Evolutionary conservation across 2,329 filamentous ascomycete species (phyloP).

Genomic region (Mollisia scopiformis): DNA sequence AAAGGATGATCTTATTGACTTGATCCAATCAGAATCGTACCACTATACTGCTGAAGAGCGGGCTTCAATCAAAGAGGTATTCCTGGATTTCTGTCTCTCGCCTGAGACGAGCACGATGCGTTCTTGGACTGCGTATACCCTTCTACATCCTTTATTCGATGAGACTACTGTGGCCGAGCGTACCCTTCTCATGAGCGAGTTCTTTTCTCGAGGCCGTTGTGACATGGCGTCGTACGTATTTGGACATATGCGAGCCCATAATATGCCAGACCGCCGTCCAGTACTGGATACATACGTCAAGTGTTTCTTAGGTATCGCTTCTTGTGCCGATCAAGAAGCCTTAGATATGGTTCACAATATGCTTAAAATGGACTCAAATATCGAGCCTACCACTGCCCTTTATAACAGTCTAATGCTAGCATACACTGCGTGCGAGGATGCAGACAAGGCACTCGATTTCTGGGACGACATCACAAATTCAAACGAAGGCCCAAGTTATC

Average conservation of each 20-base stretch:
- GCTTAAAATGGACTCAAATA: conserved; percentile 85
- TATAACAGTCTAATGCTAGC: conserved; percentile 88
- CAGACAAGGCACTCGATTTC: conserved; percentile 71
- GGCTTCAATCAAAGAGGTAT: conserved; percentile 62
- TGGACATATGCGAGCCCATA: conserved; percentile 87
- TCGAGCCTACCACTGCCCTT: conserved; percentile 76
- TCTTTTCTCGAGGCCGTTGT: conserved; percentile 75
- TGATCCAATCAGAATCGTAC: conserved; percentile 75
- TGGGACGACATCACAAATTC: conserved; percentile 85
- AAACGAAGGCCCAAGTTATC: conserved; percentile 83
- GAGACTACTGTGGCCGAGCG: conserved; percentile 69
- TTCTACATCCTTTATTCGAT: conserved; percentile 66
- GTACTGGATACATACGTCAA: conserved; percentile 74
- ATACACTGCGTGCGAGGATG: conserved; percentile 70
- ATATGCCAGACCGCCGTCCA: conserved; percentile 65
- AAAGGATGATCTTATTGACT: conserved; percentile 76
- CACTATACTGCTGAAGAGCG: conserved; percentile 74
- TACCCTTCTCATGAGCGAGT: conserved; percentile 75
- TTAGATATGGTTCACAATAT: conserved; percentile 85
- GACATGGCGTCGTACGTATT: conserved; percentile 90
- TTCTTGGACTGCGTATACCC: conserved; percentile 67
- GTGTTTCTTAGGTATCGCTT: conserved; percentile 76
- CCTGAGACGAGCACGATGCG: conserved; percentile 61
- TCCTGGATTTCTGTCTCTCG: conserved; percentile 72
- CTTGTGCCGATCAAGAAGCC: conserved; percentile 61